These are phyloP conservation scores for Trichomonas vaginalis DNA, from an alignment of 208 protist species.

Conservation along the genomic window DNA sequence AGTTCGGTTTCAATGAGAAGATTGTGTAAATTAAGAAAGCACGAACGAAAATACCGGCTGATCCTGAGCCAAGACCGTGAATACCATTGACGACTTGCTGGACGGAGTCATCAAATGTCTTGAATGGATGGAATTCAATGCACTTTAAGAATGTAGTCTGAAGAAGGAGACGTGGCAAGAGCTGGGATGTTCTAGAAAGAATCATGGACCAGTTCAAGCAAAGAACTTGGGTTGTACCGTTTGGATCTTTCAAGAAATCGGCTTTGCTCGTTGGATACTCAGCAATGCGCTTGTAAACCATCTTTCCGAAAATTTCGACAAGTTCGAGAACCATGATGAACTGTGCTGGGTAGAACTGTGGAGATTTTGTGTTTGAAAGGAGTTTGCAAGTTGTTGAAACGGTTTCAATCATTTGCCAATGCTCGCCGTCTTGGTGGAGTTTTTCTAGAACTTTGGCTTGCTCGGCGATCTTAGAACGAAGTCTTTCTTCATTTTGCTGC, in stretches of 20 bases:
- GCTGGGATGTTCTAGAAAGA: background rate
- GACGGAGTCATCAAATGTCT: background rate
- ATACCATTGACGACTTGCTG: background rate
- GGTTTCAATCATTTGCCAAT: conserved; percentile 8
- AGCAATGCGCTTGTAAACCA: background rate
- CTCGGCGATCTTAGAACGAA: background rate
- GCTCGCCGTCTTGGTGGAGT: background rate
- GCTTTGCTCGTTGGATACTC: background rate
- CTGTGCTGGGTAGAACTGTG: conserved; percentile 10
- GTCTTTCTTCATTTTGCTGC: conserved; percentile 13
- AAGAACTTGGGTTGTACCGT: background rate
- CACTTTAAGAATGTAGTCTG: background rate
- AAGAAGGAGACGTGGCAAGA: background rate
- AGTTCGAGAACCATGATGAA: background rate
- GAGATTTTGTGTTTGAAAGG: background rate
- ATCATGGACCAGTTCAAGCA: conserved; percentile 13
- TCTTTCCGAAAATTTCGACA: background rate
- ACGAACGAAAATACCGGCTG: background rate
- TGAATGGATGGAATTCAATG: background rate
- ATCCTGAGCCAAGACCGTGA: background rate
- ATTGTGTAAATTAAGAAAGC: background rate
- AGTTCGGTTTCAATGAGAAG: background rate
- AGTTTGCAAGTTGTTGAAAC: background rate
- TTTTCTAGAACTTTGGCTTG: background rate
- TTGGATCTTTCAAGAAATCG: background rate